Evolutionary conservation across 805 yeast genomes (phyloP).

Genomic region (Wickerhamiella azymoides): DNA sequence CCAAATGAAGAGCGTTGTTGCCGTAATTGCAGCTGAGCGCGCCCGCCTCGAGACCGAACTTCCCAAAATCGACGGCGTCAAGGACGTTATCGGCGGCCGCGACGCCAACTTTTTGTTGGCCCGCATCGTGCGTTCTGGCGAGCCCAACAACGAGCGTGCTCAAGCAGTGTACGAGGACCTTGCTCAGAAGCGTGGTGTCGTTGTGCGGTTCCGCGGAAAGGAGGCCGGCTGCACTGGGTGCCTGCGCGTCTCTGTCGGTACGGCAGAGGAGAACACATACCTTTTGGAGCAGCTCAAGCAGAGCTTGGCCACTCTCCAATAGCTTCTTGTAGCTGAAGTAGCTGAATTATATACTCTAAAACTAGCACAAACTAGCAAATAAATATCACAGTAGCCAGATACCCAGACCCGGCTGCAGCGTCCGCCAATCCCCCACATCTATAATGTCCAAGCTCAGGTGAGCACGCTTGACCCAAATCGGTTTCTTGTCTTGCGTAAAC

Average conservation of each 20-base stretch:
- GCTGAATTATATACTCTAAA: no score
- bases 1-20: constrained; percentile 44
- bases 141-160: constrained; percentile 59
- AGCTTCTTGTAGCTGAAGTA: no score
- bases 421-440: constrained; percentile 33
- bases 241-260: constrained; percentile 77
- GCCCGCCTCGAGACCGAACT: constrained; percentile 38
- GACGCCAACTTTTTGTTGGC: constrained; percentile 79
- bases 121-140: constrained; percentile 48
- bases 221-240: constrained; percentile 86
- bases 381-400: constrained; percentile 15
- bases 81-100: constrained; percentile 64
- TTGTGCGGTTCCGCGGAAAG: constrained; percentile 79
- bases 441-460: constrained; percentile 70
- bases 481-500: not conserved
- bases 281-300: constrained; percentile 39
- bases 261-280: constrained; percentile 51
- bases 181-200: constrained; percentile 64
- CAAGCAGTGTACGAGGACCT: constrained; percentile 46
- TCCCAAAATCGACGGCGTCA: constrained; percentile 46
- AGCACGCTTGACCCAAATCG: constrained; percentile 18
- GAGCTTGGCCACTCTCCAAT: no score
- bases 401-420: constrained; percentile 43
- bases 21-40: constrained; percentile 42
- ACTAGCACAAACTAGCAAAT: no score